These are phyloP conservation scores for Sarocladium brachiariae DNA, from an alignment of 2,329 filamentous ascomycete species.

Conservation along the genomic window DNA sequence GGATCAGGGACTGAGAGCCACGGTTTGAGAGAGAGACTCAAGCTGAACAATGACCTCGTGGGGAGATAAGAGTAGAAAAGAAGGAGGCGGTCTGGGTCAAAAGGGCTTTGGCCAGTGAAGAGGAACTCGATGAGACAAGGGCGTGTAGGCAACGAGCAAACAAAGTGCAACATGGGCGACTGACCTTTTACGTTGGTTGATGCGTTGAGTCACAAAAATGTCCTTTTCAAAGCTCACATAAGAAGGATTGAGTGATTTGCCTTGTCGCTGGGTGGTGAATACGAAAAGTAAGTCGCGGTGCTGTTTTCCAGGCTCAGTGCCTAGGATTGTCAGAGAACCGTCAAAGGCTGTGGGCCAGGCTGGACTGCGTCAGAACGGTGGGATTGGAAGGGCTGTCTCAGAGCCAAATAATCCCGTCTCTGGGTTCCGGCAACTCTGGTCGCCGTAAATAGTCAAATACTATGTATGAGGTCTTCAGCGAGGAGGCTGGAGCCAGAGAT, in stretches of 20 bases:
- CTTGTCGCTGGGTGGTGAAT: background rate
- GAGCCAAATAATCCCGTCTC: background rate
- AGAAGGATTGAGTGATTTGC: background rate
- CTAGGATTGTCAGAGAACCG: too few species aligned
- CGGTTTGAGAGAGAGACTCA: constrained; percentile 7
- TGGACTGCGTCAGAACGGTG: too few species aligned
- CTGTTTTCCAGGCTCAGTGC: too few species aligned
- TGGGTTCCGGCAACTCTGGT: background rate
- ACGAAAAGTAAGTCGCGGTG: background rate
- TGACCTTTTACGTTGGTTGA: background rate
- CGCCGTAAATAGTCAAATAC: background rate
- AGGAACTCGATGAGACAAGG: background rate
- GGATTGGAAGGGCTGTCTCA: background rate
- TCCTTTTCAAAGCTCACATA: too few species aligned
- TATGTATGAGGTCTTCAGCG: background rate
- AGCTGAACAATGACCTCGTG: background rate
- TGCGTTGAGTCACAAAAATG: background rate
- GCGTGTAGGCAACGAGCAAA: background rate
- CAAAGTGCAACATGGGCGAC: constrained; percentile 4
- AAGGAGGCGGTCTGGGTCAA: constrained; percentile 5
- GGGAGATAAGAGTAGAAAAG: background rate
- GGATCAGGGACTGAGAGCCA: constrained; percentile 4
- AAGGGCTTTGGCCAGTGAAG: background rate
- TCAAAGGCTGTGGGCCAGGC: too few species aligned
- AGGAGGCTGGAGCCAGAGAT: background rate